Base-by-base conservation (phyloP, 106 monocot genomes). In the Xerophyta viscosa region DNA sequence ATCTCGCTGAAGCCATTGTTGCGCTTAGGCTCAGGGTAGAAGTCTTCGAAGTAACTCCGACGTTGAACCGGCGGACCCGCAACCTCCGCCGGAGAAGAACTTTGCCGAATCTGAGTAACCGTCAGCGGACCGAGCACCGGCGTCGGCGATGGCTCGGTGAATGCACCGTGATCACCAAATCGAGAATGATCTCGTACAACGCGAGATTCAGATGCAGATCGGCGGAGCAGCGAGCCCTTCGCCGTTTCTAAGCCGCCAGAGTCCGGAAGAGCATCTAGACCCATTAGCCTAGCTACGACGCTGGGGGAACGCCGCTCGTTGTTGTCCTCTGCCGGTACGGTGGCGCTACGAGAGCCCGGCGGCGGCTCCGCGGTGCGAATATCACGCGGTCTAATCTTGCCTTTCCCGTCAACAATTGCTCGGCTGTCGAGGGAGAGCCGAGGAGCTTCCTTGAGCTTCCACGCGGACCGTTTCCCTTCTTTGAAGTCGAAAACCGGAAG, bases 341-440 rank as follows among this genome's bases (percentile, higher is more conserved):
- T 73, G 4, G 70, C 20, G 17, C 28, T 13, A 17, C 41, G 54
- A 28, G 49, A 41, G 0, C 23, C 26, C 14, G 24, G 25, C 9
- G 27, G 29, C 29, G 71, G 53, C 20, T 57, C 51, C 1, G 62
- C 30, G 0, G 70, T 73, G 17, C 87, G 78, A 56, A 80, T 77
- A 28, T 87, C 68, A 1, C 83, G 33, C 0, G 90, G 80, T 1
- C 67, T 74, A 11, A 75, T 65, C 57, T 63, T 72, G 10, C 68
- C 69, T 46, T 56, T 65, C 2, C 22, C 56, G 29, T 75, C 68
- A 1, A 76, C 58, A 6, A 68, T 30, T 20, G 67, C 63, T 7
- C 78, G 77, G 76, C 88, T 96, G 72, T 96, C 94, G 29, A 96
- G 81, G 18, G 94, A 96, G 6, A 96, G 81, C 46, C 94, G 63